Evolutionary conservation across 495 filamentous ascomycete species (phyloP).

Genomic region (Xylaria castorea): DNA sequence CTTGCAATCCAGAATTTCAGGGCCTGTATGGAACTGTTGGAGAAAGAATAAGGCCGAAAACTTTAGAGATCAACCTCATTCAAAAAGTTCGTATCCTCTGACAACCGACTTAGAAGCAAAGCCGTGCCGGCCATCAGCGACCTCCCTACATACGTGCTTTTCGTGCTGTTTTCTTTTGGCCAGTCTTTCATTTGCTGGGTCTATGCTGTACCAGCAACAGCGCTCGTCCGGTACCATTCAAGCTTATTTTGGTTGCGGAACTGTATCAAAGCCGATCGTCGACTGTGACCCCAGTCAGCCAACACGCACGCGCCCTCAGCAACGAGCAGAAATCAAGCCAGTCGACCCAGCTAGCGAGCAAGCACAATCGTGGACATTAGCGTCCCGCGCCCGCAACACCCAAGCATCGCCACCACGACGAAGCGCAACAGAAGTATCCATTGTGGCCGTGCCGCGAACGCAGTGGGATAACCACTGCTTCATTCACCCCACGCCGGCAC

Average conservation of each 20-base stretch:
- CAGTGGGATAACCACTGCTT: conserved; percentile 56
- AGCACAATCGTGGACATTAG: conserved; percentile 27
- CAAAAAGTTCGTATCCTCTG: background rate
- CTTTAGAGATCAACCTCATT: conserved; percentile 33
- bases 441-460: conserved; percentile 29
- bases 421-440: background rate
- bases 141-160: conserved; percentile 25
- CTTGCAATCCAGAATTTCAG: conserved; percentile 10
- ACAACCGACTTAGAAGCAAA: background rate
- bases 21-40: conserved; percentile 12
- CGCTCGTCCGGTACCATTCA: conserved; percentile 23
- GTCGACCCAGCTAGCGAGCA: conserved; percentile 17
- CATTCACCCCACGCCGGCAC: conserved; percentile 61
- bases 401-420: background rate
- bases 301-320: conserved; percentile 29
- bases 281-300: conserved; percentile 28
- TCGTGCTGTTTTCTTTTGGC: conserved; percentile 15
- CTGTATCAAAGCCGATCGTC: conserved; percentile 35
- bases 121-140: conserved; percentile 20
- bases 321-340: background rate
- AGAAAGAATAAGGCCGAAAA: conserved; percentile 24
- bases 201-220: conserved; percentile 26
- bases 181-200: conserved; percentile 21
- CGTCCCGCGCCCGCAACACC: conserved; percentile 4
- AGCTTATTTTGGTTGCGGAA: conserved; percentile 31